Conservation (phyloP, 2,329 filamentous ascomycete genomes). For the Colletotrichum lini region DNA sequence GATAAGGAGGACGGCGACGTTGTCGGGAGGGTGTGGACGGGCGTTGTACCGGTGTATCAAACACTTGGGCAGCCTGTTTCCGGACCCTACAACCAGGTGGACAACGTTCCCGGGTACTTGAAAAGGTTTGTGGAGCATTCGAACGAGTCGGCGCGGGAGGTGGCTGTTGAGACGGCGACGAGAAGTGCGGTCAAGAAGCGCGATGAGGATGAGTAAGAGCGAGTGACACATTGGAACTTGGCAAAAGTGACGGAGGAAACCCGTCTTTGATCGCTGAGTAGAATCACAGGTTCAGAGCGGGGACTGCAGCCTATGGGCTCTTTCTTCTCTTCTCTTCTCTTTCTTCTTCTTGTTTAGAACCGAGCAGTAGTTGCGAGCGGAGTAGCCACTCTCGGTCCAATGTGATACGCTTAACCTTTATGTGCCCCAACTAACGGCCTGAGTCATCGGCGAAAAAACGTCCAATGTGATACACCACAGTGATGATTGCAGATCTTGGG, state of each 20-base stretch:
- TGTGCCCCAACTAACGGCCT: too few species aligned
- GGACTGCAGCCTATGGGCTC: background rate
- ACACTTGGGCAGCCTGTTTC: slow-evolving; percentile 75
- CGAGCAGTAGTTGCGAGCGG: background rate
- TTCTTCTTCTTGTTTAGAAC: background rate
- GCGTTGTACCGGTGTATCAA: slow-evolving; percentile 74
- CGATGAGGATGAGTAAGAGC: background rate
- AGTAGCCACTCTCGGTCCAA: background rate
- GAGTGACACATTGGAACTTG: too few species aligned
- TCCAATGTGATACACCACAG: background rate
- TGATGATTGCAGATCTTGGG: slow-evolving; percentile 5
- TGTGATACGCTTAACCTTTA: too few species aligned
- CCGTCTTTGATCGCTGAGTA: background rate
- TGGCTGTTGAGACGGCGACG: slow-evolving; percentile 46
- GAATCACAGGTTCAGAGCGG: background rate
- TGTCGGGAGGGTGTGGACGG: slow-evolving; percentile 65
- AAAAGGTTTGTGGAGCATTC: slow-evolving; percentile 55
- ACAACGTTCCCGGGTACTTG: slow-evolving; percentile 75
- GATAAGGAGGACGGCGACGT: slow-evolving; percentile 63
- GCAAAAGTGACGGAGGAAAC: background rate
- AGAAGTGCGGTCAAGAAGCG: background rate
- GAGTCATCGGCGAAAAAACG: too few species aligned
- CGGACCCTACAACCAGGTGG: slow-evolving; percentile 70
- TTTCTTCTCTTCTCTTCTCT: too few species aligned
- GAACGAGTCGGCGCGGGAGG: slow-evolving; percentile 49